phyloP scores from a whole-genome alignment of 768 basidiomycete species.

The Cyclocybe cylindracea region DNA sequence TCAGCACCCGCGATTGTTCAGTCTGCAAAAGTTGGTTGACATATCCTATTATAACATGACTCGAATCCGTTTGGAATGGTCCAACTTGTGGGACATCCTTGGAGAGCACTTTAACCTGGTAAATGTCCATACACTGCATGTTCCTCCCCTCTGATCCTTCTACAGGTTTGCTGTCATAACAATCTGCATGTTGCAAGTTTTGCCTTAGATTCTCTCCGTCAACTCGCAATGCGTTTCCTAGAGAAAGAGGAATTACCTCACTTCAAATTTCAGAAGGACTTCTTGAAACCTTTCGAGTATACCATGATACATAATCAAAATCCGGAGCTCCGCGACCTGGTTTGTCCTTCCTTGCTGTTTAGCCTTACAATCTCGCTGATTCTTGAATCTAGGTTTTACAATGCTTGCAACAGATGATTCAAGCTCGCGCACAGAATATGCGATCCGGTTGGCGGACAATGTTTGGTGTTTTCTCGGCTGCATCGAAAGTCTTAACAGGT shows the following conservation, averaged over 20 bases:
- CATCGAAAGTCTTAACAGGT: constrained; percentile 91
- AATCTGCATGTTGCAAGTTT: constrained; percentile 97
- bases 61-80: constrained; percentile 98
- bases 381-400: constrained; percentile 71
- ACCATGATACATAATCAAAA: constrained; percentile 97
- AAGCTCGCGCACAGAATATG: constrained; percentile 91
- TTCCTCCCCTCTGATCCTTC: constrained; percentile 6
- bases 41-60: constrained; percentile 99
- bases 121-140: constrained; percentile 10
- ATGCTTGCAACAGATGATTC: constrained; percentile 98
- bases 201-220: constrained; percentile 93
- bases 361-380: neutral
- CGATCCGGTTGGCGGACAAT: constrained; percentile 99
- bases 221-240: constrained; percentile 96
- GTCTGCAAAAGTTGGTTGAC: constrained; percentile 96
- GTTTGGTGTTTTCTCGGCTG: constrained; percentile 98
- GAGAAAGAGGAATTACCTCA: constrained; percentile 98
- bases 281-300: constrained; percentile 96
- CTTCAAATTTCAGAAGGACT: constrained; percentile 99
- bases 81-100: constrained; percentile 94
- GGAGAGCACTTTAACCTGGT: constrained; percentile 99
- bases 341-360: constrained; percentile 25
- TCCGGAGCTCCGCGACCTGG: constrained; percentile 96
- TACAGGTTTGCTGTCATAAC: constrained; percentile 95
- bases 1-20: constrained; percentile 93